Conservation (phyloP, 306 rosid genomes). For the Pueraria montana region DNA sequence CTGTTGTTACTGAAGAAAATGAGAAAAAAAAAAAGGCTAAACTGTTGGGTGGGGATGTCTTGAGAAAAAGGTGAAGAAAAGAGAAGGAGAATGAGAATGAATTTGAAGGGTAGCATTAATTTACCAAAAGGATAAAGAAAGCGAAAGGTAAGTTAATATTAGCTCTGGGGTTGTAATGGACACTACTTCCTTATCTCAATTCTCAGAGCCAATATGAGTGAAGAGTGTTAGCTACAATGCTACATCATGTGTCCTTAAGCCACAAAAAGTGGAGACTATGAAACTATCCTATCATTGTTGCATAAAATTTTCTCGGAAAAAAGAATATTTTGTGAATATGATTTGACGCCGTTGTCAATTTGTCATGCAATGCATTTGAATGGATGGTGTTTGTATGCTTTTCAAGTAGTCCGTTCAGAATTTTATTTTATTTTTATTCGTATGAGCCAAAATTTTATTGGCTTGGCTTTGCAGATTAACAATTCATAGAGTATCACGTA, state of each 20-base stretch:
- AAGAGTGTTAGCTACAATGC: constrained; percentile 3
- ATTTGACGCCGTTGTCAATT: constrained; percentile 13
- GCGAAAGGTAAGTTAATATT: constrained; percentile 49
- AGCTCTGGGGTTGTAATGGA: constrained; percentile 36
- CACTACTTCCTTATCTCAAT: constrained; percentile 50
- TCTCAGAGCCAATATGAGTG: background rate
- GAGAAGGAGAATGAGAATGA: constrained; percentile 1
- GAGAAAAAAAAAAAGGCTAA: constrained; percentile 13
- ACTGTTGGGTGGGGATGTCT: background rate
- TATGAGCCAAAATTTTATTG: background rate
- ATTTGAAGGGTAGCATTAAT: constrained; percentile 9
- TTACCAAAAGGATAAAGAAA: constrained; percentile 54
- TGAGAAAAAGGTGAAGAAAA: background rate
- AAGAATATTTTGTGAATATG: constrained; percentile 44
- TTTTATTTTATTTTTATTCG: background rate
- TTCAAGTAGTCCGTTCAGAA: background rate
- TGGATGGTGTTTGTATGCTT: background rate
- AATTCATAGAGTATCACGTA: too few species aligned
- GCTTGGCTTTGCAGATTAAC: background rate
- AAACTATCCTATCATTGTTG: background rate
- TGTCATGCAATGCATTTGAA: constrained; percentile 36
- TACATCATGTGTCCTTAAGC: constrained; percentile 26
- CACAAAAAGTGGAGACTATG: constrained; percentile 39
- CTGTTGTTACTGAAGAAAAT: background rate
- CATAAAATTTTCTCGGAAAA: constrained; percentile 26